Conservation (phyloP, 768 basidiomycete genomes). For the Panus rudis region DNA sequence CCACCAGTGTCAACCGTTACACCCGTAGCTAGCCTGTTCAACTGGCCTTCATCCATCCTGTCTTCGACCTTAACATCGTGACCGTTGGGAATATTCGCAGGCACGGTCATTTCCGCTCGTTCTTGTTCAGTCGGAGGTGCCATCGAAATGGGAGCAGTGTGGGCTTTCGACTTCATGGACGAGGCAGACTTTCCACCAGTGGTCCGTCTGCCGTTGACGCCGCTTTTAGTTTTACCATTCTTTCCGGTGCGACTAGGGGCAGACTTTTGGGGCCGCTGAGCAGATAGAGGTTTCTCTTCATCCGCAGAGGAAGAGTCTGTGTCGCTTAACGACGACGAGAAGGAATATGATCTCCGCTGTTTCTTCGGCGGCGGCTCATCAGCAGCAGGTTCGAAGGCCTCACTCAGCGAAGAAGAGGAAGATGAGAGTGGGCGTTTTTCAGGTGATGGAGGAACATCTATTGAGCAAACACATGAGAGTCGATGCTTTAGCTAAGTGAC, state of each 20-base stretch:
- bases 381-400: conserved; percentile 11
- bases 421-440: conserved; percentile 24
- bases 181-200: conserved; percentile 46
- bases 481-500: background rate
- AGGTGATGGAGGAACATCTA: background rate
- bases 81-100: conserved; percentile 38
- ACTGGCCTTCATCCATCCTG: conserved; percentile 70
- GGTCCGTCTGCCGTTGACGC: conserved; percentile 37
- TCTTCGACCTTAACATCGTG: conserved; percentile 63
- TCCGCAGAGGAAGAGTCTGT: conserved; percentile 11
- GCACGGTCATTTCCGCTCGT: conserved; percentile 30
- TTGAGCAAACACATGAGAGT: background rate
- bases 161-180: conserved; percentile 54
- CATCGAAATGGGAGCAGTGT: conserved; percentile 43
- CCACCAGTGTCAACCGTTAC: conserved; percentile 66
- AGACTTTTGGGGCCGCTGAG: conserved; percentile 4
- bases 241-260: conserved; percentile 19
- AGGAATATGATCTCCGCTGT: conserved; percentile 18
- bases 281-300: conserved; percentile 18
- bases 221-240: background rate
- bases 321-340: conserved; percentile 20
- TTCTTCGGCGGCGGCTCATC: conserved; percentile 21
- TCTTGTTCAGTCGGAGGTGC: conserved; percentile 34
- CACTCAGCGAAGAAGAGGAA: conserved; percentile 24
- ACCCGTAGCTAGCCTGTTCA: conserved; percentile 72